These are phyloP conservation scores for Phytopythium sindhum DNA, from an alignment of 352 stramenopile species.

Conservation along the genomic window DNA sequence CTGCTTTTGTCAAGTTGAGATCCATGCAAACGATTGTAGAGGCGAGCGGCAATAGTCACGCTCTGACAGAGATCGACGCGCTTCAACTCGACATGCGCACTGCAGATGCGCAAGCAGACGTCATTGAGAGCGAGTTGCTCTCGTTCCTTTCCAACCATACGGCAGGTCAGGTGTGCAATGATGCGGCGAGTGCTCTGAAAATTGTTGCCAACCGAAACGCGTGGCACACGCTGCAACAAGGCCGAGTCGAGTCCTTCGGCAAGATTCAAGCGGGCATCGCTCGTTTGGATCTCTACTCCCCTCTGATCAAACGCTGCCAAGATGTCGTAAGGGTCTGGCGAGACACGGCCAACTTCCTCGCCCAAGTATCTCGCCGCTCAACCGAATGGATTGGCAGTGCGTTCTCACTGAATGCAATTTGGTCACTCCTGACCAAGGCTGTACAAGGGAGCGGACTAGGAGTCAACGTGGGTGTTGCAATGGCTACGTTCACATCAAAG, in stretches of 20 bases:
- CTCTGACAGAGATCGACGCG: constrained; percentile 47
- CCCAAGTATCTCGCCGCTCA: background rate
- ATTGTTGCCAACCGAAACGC: constrained; percentile 60
- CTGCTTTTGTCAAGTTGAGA: constrained; percentile 27
- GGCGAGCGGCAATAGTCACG: constrained; percentile 22
- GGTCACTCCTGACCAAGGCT: constrained; percentile 27
- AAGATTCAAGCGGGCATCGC: constrained; percentile 34
- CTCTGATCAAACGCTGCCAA: constrained; percentile 25
- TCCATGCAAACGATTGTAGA: constrained; percentile 30
- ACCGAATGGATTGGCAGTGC: background rate
- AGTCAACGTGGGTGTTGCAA: background rate
- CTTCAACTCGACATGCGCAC: constrained; percentile 41
- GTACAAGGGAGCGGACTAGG: constrained; percentile 12
- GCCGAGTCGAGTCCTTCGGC: constrained; percentile 25
- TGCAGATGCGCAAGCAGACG: constrained; percentile 52
- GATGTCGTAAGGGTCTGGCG: constrained; percentile 35
- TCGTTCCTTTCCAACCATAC: constrained; percentile 52
- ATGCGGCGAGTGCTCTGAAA: constrained; percentile 48
- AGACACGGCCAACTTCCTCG: constrained; percentile 19
- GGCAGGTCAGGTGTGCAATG: constrained; percentile 31
- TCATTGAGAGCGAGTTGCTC: constrained; percentile 57
- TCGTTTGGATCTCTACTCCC: constrained; percentile 18
- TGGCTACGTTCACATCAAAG: constrained; percentile 9
- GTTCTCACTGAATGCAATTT: constrained; percentile 30
- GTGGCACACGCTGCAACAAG: constrained; percentile 42